Evolutionary conservation across 2,329 filamentous ascomycete species (phyloP), one percentile per base, ranked within the genome.

Genomic region (Chaetomium sp.): DNA sequence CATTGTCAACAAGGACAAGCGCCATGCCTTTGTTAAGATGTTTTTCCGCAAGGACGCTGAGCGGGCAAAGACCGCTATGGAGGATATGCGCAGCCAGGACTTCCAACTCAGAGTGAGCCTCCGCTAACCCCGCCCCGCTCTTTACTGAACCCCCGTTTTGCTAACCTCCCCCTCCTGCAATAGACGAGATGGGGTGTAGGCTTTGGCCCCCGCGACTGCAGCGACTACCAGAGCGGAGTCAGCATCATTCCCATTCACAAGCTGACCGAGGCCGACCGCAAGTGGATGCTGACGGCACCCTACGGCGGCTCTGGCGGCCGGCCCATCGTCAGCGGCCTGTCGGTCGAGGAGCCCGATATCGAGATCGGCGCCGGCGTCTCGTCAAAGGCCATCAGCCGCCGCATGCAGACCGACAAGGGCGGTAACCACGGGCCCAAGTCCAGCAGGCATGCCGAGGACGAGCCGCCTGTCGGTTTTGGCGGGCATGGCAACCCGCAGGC

Each of bases 1-100:
- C 78, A 99, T 99, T 70, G 93, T 97, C 70, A 98, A 99, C 80
- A 90, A 92, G 73, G 95, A 99, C 74, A 99, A 98, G 80, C 91
- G 95, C 21, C 95, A 99, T 77, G 95, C 95, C 6, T 99, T 99
- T 76, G 94, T 99, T 73, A 99, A 99, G 80, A 99, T 99, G 95
- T 86, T 95, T 70, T 95, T 87, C 68, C 92, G 96, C 45, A 84
- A 87, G 67, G 92, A 97, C 77, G 94, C 95, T 16, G 85, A 96
- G 65, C 81, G 77, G 67, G 95, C 95, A 58, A 96, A 96, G 75
- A 86, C 90, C 45, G 91, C 88, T 59, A 97, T 98, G 88, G 93
- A 97, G 76, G 88, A 87, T 60, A 86, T 87, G 67, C 87, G 90
- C 68, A 85, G 88, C 65, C 83, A 89, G 5, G 90, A 92, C 58